These are phyloP conservation scores for Hygrophorus russula DNA, from an alignment of 768 basidiomycete species.

Conservation along the genomic window DNA sequence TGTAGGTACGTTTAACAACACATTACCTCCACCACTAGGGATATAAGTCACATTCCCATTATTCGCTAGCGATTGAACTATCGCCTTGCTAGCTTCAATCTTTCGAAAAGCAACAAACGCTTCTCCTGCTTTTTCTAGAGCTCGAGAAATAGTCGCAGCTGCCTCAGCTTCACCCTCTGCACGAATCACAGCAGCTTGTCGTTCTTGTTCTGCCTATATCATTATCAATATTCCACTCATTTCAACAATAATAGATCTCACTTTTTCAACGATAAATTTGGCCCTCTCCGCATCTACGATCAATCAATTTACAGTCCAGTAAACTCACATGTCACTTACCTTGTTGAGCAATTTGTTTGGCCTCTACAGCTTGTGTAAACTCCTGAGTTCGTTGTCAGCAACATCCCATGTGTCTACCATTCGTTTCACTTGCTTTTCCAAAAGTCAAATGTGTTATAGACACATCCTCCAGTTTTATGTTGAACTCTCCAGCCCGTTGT, in stretches of 20 bases:
- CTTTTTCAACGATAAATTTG: constrained; percentile 99
- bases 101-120: constrained; percentile 91
- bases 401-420: not conserved
- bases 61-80: constrained; percentile 69
- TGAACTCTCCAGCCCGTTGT: constrained; percentile 91
- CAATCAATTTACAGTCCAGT: constrained; percentile 4
- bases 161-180: constrained; percentile 99
- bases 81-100: constrained; percentile 97
- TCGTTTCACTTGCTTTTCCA: constrained; percentile 47
- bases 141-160: constrained; percentile 81
- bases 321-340: constrained; percentile 34
- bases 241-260: constrained; percentile 15
- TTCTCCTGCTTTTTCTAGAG: constrained; percentile 89
- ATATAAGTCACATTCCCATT: constrained; percentile 88
- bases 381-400: constrained; percentile 35
- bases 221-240: not conserved
- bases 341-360: constrained; percentile 99
- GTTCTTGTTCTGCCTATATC: constrained; percentile 91
- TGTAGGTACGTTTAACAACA: constrained; percentile 74
- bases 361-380: constrained; percentile 98
- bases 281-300: constrained; percentile 88
- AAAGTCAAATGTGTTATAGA: constrained; percentile 90
- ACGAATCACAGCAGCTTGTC: constrained; percentile 94
- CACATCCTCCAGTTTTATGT: constrained; percentile 92
- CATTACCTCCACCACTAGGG: constrained; percentile 68